Conservation (phyloP, 345 rosid genomes). For the Arabidopsis suecica region DNA sequence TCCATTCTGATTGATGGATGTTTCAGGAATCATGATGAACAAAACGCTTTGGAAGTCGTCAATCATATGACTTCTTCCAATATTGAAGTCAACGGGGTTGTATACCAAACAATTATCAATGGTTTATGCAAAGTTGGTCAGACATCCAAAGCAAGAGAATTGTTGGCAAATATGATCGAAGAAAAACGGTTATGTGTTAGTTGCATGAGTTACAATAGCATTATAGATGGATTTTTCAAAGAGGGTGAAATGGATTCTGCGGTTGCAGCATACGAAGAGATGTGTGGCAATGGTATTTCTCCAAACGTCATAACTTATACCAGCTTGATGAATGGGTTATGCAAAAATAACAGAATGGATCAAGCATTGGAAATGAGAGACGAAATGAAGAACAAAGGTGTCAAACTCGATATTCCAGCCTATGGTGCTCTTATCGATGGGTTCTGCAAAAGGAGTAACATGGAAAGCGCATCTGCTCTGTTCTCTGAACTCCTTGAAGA, state of each 20-base stretch:
- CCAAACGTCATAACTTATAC: constrained; percentile 75
- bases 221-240: constrained; percentile 71
- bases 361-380: constrained; percentile 43
- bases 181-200: constrained; percentile 54
- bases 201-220: constrained; percentile 63
- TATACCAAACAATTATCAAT: constrained; percentile 59
- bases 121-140: constrained; percentile 72
- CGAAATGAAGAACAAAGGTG: constrained; percentile 55
- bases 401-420: constrained; percentile 59
- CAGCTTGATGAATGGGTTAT: constrained; percentile 60
- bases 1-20: constrained; percentile 70
- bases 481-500: constrained; percentile 65
- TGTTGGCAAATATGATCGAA: constrained; percentile 51
- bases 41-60: constrained; percentile 55
- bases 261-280: constrained; percentile 54
- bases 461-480: constrained; percentile 63
- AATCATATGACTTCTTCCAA: constrained; percentile 58
- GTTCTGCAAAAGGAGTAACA: constrained; percentile 59
- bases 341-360: constrained; percentile 38
- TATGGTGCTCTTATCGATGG: constrained; percentile 67
- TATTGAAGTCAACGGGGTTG: constrained; percentile 58
- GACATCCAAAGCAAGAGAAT: constrained; percentile 58
- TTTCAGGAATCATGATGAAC: constrained; percentile 56
- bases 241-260: constrained; percentile 65
- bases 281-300: constrained; percentile 59